Percentiles rank a stretch among this genome's conserved stretches.
phyloP scores from a whole-genome alignment of 2,329 filamentous ascomycete species.

The Ramularia endophylla region DNA sequence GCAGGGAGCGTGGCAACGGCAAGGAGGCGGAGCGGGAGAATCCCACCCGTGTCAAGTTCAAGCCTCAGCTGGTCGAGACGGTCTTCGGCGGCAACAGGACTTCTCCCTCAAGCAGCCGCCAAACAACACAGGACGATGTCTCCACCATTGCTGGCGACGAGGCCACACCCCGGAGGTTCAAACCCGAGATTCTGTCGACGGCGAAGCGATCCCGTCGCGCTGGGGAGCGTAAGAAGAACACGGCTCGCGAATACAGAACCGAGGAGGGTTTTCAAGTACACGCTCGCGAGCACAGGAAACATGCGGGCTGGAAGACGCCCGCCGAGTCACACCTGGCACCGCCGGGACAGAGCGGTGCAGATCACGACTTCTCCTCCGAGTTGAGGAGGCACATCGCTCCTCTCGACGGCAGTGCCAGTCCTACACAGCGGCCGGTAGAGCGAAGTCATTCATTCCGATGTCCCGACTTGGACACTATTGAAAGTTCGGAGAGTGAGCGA shows the following conservation, averaged over 20 bases:
- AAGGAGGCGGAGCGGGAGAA: constrained; percentile 1
- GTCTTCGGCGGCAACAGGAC: constrained; percentile 24
- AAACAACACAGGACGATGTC: constrained; percentile 14
- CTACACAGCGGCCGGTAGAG: constrained; percentile 27
- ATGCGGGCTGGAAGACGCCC: constrained; percentile 20
- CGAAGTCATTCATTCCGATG: constrained; percentile 52
- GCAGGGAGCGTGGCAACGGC: constrained; percentile 18
- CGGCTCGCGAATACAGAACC: constrained; percentile 62
- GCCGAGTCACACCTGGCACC: constrained; percentile 1
- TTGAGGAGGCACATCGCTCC: constrained; percentile 22
- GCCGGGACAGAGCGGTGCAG: constrained; percentile 5
- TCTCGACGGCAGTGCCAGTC: constrained; percentile 30
- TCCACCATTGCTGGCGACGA: constrained; percentile 9
- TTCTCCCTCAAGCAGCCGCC: constrained; percentile 15
- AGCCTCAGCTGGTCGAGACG: constrained; percentile 31
- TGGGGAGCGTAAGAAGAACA: constrained; percentile 58
- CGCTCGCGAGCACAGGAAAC: constrained; percentile 27
- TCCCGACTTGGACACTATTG: constrained; percentile 57
- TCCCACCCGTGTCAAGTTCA: constrained; percentile 22
- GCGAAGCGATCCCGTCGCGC: constrained; percentile 64
- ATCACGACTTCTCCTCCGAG: constrained; percentile 18
- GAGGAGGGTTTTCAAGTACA: constrained; percentile 39
- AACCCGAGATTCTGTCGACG: constrained; percentile 76
- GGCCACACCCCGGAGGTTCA: constrained; percentile 50
- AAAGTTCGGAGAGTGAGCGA: constrained; percentile 45